A percentile compares a stretch with the other conserved stretches of the same genome.
phyloP scores from a whole-genome alignment of 768 basidiomycete genomes.

The Xerocomellus dryophilus region DNA sequence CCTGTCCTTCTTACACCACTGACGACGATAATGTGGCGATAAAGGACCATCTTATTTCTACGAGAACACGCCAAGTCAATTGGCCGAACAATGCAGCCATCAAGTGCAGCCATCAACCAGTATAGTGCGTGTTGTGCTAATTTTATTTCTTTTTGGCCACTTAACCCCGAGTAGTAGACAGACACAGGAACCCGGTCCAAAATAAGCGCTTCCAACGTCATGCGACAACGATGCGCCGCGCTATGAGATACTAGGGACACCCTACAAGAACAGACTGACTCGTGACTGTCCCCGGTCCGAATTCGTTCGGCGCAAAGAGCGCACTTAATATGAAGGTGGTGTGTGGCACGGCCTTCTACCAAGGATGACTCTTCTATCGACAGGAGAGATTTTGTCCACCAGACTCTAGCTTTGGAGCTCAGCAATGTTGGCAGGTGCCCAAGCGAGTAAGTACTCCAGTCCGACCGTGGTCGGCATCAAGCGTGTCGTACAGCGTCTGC shows the following conservation, averaged over 20 bases:
- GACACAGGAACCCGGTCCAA: not conserved
- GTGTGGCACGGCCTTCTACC: not conserved
- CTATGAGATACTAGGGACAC: not conserved
- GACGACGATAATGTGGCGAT: no score
- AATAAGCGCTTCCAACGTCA: not conserved
- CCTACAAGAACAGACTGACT: not conserved
- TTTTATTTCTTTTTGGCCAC: not conserved
- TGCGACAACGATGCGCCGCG: not conserved
- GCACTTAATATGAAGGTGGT: not conserved
- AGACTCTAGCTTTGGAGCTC: no score
- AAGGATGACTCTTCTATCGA: no score
- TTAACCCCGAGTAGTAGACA: not conserved
- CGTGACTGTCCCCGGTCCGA: no score
- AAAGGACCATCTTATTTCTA: no score
- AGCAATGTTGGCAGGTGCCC: no score
- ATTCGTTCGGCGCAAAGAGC: not conserved
- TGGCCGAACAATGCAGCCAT: no score
- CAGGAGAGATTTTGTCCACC: no score
- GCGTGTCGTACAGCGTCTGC: no score
- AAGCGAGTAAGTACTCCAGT: no score
- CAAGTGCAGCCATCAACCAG: not conserved
- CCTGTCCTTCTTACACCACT: no score
- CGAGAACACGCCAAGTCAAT: not conserved
- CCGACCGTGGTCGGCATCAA: no score
- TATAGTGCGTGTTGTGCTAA: not conserved